A percentile compares a stretch with the other conserved stretches of the same genome.
Conservation (phyloP, 805 yeast species). For the Lipomyces starkeyi region DNA sequence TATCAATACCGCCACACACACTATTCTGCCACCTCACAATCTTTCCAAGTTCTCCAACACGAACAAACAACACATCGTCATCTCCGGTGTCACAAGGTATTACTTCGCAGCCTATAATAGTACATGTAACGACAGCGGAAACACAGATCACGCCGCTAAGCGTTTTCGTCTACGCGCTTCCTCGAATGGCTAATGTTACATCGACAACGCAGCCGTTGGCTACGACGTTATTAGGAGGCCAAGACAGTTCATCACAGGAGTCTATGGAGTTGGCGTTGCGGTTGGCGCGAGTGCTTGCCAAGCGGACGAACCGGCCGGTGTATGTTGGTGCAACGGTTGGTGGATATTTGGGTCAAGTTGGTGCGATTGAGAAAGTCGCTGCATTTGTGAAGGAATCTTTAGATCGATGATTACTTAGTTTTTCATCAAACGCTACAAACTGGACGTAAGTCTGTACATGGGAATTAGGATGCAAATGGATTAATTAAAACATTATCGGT, state of each 20-base stretch:
- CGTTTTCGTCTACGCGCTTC: constrained; percentile 26
- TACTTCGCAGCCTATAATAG: constrained; percentile 18
- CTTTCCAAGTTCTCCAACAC: constrained; percentile 11
- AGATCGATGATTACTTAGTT: background rate
- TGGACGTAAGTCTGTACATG: background rate
- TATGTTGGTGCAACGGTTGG: constrained; percentile 29
- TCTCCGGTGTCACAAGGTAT: background rate
- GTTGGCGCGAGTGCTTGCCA: constrained; percentile 23
- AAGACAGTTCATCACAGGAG: constrained; percentile 17
- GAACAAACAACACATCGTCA: background rate
- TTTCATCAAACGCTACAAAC: background rate
- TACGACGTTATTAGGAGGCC: constrained; percentile 32
- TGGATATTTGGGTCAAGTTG: constrained; percentile 23
- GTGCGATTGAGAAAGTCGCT: constrained; percentile 19
- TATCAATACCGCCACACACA: constrained; percentile 20
- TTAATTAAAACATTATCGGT: background rate
- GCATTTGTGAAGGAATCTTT: constrained; percentile 18
- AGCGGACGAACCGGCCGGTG: constrained; percentile 24
- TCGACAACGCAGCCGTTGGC: constrained; percentile 13
- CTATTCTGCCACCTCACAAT: constrained; percentile 30
- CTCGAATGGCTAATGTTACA: background rate
- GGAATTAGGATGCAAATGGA: background rate
- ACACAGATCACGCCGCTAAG: constrained; percentile 17
- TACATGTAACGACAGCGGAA: constrained; percentile 21
- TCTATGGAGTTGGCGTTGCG: constrained; percentile 32